Base-by-base conservation (phyloP, 345 rosid species). In the Limnanthes douglasii region DNA sequence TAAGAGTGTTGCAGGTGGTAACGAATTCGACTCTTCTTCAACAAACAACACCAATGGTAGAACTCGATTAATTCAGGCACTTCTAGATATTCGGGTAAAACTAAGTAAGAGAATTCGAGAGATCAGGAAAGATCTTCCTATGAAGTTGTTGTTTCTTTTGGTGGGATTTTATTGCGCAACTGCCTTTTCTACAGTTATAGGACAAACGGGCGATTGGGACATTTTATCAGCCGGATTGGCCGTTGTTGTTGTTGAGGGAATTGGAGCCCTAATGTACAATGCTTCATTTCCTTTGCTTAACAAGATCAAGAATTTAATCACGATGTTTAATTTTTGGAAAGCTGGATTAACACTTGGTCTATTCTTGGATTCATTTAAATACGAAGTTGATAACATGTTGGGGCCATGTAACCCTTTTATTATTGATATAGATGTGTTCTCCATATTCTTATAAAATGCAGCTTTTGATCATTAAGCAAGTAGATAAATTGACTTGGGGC, bases 181-280 rank as follows among this genome's bases (percentile, higher is more conserved):
- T 21, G 62, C 62, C 0, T 50, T 45, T 47, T 43, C 62, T 39
- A 50, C 62, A 19, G 80, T 76, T 46, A 88, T 78, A n/a, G 97
- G 97, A 52, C 95, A 88, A 64, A 82, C 90, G 6, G 97, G 93
- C 39, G 97, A 88, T 38, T 88, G 95, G 97, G 97, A 88, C 73
- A 86, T 82, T 31, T 61, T 88, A 10, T 78, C 97, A 45, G 97
- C 95, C 43, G 93, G 69, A 21, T 58, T 81, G 28, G 94, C 94
- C 15, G 86, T 75, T 21, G 55, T 56, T 18, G 61, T 76, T 16
- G 93, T 82, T 10, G 97, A 88, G 60, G 86, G 71, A 21, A 86
- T 86, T 8, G 95, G 95, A 51, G 85, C 86, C n/a, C 74, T 88
- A 42, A 82, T 68, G 88, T 78, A 88, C 37, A 65, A 57, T 18